Conservation (phyloP, 768 basidiomycete species). For the Mrakia blollopis region DNA sequence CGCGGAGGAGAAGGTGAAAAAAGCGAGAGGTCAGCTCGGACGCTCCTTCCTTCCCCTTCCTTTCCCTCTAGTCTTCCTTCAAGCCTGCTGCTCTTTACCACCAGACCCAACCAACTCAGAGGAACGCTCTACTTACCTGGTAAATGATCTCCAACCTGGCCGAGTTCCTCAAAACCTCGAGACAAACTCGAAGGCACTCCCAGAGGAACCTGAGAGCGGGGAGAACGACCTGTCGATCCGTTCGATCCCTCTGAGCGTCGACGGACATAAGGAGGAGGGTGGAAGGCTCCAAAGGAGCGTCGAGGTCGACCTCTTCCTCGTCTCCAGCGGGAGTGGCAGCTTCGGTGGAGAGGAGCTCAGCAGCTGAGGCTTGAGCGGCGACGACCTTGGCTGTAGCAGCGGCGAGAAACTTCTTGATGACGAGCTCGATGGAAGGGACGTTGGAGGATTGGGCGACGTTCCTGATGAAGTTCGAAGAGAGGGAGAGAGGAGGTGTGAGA, state of each 20-base stretch:
- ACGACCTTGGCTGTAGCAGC: slow-evolving; percentile 74
- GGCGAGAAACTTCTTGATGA: slow-evolving; percentile 78
- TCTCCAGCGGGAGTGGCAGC: slow-evolving; percentile 69
- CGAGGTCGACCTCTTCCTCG: slow-evolving; percentile 41
- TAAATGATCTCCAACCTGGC: slow-evolving; percentile 87
- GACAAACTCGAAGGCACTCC: slow-evolving; percentile 92
- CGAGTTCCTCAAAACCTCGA: slow-evolving; percentile 95
- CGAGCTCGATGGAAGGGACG: slow-evolving; percentile 83
- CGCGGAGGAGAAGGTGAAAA: slow-evolving; percentile 7
- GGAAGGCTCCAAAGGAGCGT: slow-evolving; percentile 31
- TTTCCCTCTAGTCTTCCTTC: neutral
- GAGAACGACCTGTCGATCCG: slow-evolving; percentile 88
- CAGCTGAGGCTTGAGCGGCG: slow-evolving; percentile 66
- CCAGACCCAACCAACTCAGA: neutral
- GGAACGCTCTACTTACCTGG: slow-evolving; percentile 57
- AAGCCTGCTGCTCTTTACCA: neutral
- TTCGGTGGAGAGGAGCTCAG: slow-evolving; percentile 13
- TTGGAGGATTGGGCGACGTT: slow-evolving; percentile 93
- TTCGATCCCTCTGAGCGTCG: slow-evolving; percentile 70
- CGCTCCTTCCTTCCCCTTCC: neutral
- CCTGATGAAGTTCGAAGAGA: slow-evolving; percentile 69
- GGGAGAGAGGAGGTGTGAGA: neutral
- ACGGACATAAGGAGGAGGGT: slow-evolving; percentile 33
- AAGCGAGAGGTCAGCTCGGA: neutral
- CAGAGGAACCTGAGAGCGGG: slow-evolving; percentile 98